These are phyloP conservation scores for Henckelia pumila DNA, from an alignment of 257 asterid species.

Conservation along the genomic window DNA sequence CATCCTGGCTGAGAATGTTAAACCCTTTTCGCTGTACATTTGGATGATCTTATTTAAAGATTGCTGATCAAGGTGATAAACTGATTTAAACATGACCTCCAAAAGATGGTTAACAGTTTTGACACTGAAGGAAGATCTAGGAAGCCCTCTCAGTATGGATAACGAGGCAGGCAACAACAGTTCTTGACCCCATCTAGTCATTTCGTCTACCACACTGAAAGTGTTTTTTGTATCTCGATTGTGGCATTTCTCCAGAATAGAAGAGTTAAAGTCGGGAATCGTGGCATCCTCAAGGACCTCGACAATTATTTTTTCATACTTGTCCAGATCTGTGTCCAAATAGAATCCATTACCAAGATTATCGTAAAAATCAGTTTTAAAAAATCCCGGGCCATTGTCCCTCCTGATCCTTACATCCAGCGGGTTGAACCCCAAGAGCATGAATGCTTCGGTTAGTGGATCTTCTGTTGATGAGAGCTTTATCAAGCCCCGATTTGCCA, in stretches of 20 bases:
- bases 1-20: constrained; percentile 41
- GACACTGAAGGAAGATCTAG: constrained; percentile 34
- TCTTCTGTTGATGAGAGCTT: constrained; percentile 44
- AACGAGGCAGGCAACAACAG: constrained; percentile 44
- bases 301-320: constrained; percentile 46
- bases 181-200: constrained; percentile 78
- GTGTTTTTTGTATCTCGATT: constrained; percentile 32
- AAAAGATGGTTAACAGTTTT: constrained; percentile 39
- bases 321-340: constrained; percentile 67
- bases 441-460: constrained; percentile 52
- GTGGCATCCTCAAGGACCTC: constrained; percentile 61
- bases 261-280: constrained; percentile 62
- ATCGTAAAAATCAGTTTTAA: constrained; percentile 70
- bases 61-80: constrained; percentile 50
- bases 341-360: constrained; percentile 90
- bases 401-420: constrained; percentile 67
- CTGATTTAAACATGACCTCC: constrained; percentile 35
- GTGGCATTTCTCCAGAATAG: constrained; percentile 30
- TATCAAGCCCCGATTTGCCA: constrained; percentile 48
- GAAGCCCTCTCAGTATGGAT: constrained; percentile 41
- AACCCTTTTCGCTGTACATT: constrained; percentile 55
- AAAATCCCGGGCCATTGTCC: constrained; percentile 57
- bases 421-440: constrained; percentile 55
- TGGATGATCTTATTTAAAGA: constrained; percentile 59
- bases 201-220: constrained; percentile 46